phyloP scores from a whole-genome alignment of 176 grass and related monocot species.

The Elymus sibiricus region DNA sequence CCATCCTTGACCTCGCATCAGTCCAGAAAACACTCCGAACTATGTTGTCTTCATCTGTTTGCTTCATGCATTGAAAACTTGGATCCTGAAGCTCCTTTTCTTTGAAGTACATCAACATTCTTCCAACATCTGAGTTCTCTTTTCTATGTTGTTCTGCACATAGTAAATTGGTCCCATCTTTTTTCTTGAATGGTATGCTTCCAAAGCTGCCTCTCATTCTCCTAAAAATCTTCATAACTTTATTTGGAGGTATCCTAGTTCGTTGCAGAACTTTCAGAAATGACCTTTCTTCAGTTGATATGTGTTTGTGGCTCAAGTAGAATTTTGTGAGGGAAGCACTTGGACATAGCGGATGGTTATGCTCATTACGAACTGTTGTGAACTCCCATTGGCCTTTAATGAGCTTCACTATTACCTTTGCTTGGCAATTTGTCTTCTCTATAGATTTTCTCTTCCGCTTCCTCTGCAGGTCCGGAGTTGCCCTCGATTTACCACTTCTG shows the following conservation, averaged over 20 bases:
- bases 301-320: slow-evolving; percentile 20
- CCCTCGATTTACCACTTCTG: slow-evolving; percentile 16
- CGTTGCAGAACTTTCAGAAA: slow-evolving; percentile 21
- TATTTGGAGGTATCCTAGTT: slow-evolving; percentile 21
- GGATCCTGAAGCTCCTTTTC: slow-evolving; percentile 13
- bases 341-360: slow-evolving; percentile 22
- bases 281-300: slow-evolving; percentile 20
- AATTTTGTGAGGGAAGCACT: slow-evolving; percentile 17
- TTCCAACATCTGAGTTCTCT: slow-evolving; percentile 21
- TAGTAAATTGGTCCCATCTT: not conserved
- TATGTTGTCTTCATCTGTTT: not conserved
- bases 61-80: not conserved
- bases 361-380: slow-evolving; percentile 6
- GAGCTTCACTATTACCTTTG: slow-evolving; percentile 27
- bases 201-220: not conserved
- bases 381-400: slow-evolving; percentile 12
- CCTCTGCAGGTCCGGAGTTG: not conserved
- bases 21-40: slow-evolving; percentile 23
- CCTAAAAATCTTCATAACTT: slow-evolving; percentile 26
- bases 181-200: not conserved
- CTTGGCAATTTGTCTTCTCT: slow-evolving; percentile 13
- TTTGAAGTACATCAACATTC: not conserved
- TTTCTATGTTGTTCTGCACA: not conserved
- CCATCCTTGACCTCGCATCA: slow-evolving; percentile 12
- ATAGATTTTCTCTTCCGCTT: slow-evolving; percentile 29